Base-by-base conservation (phyloP, 1,139 yeast genomes). In the Nakaseomyces kungkrabaensis region DNA sequence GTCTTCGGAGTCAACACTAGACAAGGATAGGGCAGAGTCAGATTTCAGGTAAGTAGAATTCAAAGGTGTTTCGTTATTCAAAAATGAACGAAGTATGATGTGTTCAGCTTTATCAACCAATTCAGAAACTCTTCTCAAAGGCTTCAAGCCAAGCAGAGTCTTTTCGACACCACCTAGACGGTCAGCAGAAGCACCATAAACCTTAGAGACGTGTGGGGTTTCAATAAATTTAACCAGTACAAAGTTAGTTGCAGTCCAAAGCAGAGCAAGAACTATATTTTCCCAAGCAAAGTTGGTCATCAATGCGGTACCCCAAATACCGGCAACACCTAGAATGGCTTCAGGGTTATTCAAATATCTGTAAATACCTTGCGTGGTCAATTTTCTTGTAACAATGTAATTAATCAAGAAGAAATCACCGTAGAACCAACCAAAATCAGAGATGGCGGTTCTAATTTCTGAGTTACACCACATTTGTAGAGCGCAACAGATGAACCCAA, bases 401-500 rank as follows among this genome's bases (percentile, higher is more conserved):
- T 79, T 72, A 36, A 86, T 82, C 56, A 85, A 73, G 66, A 86
- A 86, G 68, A 86, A 86, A 65, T 86, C 96, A 52, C 96, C 95
- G 63, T 84, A 86, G 61, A 85, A 86, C 95, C 95, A 86, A 13
- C 95, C 95, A 66, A 83, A 85, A 55, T 84, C 85, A 4, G 94
- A 94, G 57, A 86, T 79, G 55, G 87, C 82, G 50, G 80, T 80
- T 56, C 82, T 75, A 42, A 86, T 85, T 17, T 89, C 85, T 37
- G 74, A 63, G 57, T 85, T 81, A 40, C 89, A 84, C 86, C 90
- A 81, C 29, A 77, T 64, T 61, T 86, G 95, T 43, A 88, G 72
- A 9, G 75, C 61, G 24, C 84, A 71, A 45, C 85, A 69, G 54
- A 84, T 78, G 33, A 80, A 60, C 54, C 90, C 74, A 59, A 86